Evolutionary conservation across 108 stramenopile genomes (phyloP).

Genomic region (Cyclotella kingstonii): DNA sequence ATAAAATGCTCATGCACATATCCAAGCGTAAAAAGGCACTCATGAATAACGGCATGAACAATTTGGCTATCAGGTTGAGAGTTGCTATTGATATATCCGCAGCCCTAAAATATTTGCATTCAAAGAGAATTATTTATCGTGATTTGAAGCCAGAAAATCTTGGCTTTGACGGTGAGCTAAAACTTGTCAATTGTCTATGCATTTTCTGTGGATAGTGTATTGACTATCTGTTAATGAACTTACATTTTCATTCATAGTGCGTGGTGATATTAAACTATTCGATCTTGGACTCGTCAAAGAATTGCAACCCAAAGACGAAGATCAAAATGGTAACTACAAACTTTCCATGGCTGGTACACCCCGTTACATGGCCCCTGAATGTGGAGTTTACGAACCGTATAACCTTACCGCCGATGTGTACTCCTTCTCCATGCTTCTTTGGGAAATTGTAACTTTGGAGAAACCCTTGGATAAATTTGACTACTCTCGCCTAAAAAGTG

Average conservation of each 20-base stretch:
- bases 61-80: slow-evolving; percentile 57
- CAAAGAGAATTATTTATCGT: slow-evolving; percentile 66
- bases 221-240: background rate
- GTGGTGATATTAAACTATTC: slow-evolving; percentile 44
- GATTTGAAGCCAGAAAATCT: slow-evolving; percentile 64
- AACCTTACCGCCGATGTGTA: slow-evolving; percentile 69
- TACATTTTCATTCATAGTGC: slow-evolving; percentile 2
- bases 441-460: slow-evolving; percentile 62
- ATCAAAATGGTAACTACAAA: slow-evolving; percentile 21
- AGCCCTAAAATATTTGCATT: slow-evolving; percentile 69
- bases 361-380: slow-evolving; percentile 43
- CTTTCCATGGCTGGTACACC: slow-evolving; percentile 46
- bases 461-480: slow-evolving; percentile 36
- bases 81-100: slow-evolving; percentile 78
- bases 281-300: slow-evolving; percentile 45
- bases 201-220: no score
- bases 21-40: background rate
- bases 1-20: no score
- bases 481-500: slow-evolving; percentile 22
- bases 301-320: slow-evolving; percentile 17
- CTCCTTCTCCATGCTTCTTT: slow-evolving; percentile 67
- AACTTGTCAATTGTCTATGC: background rate
- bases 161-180: slow-evolving; percentile 35
- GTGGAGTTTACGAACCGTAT: slow-evolving; percentile 21
- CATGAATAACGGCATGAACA: slow-evolving; percentile 4